Evolutionary conservation across 164 flowering plant genomes (phyloP).

Genomic region (Magnolia sinica): DNA sequence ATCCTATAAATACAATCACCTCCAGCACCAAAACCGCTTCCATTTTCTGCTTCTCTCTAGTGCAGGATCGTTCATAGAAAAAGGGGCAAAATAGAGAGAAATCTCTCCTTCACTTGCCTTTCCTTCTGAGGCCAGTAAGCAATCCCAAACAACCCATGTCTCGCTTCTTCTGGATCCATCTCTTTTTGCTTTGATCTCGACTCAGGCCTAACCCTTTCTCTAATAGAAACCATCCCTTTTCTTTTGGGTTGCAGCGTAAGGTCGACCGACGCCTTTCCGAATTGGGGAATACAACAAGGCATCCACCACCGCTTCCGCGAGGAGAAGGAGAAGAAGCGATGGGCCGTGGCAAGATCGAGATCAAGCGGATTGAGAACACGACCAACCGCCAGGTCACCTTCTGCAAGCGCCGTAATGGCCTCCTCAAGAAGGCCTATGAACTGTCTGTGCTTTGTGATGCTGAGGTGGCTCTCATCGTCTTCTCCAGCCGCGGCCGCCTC

Average conservation of each 20-base stretch:
- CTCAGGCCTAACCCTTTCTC: background rate
- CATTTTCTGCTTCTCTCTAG: background rate
- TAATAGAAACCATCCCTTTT: background rate
- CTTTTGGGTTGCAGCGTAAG: background rate
- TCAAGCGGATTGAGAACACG: slow-evolving; percentile 28
- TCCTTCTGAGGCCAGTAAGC: background rate
- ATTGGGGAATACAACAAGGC: background rate
- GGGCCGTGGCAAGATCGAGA: slow-evolving; percentile 31
- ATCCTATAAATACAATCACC: background rate
- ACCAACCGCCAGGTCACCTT: slow-evolving; percentile 30
- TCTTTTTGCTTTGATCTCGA: background rate
- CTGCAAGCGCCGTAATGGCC: slow-evolving; percentile 27
- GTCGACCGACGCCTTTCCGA: background rate
- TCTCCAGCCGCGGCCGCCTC: slow-evolving; percentile 30
- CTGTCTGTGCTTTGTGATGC: slow-evolving; percentile 29
- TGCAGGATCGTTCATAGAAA: background rate
- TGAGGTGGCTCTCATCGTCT: slow-evolving; percentile 28
- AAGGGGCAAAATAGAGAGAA: background rate
- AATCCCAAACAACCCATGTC: background rate
- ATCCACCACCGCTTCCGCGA: background rate
- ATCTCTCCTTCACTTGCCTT: background rate
- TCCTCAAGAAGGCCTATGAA: slow-evolving; percentile 30
- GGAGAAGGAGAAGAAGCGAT: slow-evolving; percentile 7
- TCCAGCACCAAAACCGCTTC: background rate
- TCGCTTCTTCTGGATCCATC: background rate